Evolutionary conservation across 331 rosid genomes (phyloP).

Genomic region (Pyracantha coccinea): DNA sequence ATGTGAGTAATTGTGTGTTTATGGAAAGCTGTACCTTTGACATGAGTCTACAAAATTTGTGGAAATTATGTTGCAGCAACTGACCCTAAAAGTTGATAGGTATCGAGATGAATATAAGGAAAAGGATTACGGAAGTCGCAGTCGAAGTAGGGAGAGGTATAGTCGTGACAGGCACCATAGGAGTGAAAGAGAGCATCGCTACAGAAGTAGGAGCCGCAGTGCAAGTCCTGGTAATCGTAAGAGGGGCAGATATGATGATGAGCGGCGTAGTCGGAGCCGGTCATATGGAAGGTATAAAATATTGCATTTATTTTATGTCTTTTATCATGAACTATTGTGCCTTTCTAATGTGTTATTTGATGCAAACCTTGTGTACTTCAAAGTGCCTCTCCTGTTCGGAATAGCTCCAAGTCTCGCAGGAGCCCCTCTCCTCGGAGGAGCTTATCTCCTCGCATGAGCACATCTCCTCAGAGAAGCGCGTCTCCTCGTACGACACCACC

Average conservation of each 20-base stretch:
- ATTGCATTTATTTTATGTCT: too few relatives aligned
- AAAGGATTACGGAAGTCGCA: conserved; percentile 49
- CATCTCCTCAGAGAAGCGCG: conserved; percentile 20
- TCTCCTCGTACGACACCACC: conserved; percentile 44
- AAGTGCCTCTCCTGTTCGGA: conserved; percentile 45
- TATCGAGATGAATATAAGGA: conserved; percentile 52
- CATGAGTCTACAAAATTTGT: background rate
- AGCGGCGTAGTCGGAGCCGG: conserved; percentile 43
- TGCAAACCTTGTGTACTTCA: conserved; percentile 5
- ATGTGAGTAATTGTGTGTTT: background rate
- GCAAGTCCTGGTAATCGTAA: conserved; percentile 39
- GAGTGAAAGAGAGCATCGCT: conserved; percentile 44
- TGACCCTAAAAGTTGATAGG: conserved; percentile 25
- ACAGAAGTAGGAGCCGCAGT: conserved; percentile 55
- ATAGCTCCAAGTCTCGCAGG: conserved; percentile 21
- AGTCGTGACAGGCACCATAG: conserved; percentile 48
- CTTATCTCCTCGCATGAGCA: conserved; percentile 17
- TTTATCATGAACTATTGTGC: background rate
- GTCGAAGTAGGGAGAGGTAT: conserved; percentile 53
- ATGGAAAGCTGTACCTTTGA: background rate
- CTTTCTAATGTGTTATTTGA: conserved; percentile 9
- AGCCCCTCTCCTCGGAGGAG: conserved; percentile 25
- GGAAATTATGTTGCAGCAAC: background rate
- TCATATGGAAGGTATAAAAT: conserved; percentile 47
- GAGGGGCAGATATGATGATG: conserved; percentile 52